Evolutionary conservation across 192 early-diverging fungal genomes (phyloP).

Genomic region (Chytriomyces confervae): DNA sequence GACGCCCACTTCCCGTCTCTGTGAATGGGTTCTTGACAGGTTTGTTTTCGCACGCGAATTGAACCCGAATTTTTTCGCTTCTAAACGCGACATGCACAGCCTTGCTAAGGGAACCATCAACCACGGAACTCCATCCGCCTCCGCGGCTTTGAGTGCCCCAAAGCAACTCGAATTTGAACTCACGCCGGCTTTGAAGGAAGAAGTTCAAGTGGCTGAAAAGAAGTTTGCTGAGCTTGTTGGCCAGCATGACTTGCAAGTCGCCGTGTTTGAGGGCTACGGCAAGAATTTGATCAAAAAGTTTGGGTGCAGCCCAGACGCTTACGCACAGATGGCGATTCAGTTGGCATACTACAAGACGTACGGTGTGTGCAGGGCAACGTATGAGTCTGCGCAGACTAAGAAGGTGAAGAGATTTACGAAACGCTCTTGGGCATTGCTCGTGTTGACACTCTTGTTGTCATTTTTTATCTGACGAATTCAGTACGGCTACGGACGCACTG

Average conservation of each 20-base stretch:
- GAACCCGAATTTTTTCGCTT: not conserved
- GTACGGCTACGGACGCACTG: slow-evolving; percentile 93
- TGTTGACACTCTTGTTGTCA: not conserved
- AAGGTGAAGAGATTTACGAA: slow-evolving; percentile 21
- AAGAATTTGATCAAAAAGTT: slow-evolving; percentile 91
- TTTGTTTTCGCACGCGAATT: not conserved
- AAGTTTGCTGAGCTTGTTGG: slow-evolving; percentile 82
- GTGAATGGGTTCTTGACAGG: slow-evolving; percentile 76
- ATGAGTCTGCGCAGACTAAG: slow-evolving; percentile 92
- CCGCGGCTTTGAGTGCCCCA: slow-evolving; percentile 66
- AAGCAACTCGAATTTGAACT: slow-evolving; percentile 75
- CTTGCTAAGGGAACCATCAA: slow-evolving; percentile 74
- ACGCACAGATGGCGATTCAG: slow-evolving; percentile 91
- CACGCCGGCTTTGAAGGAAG: slow-evolving; percentile 61
- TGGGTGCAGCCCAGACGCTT: slow-evolving; percentile 59
- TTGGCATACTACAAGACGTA: slow-evolving; percentile 93
- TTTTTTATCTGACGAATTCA: slow-evolving; percentile 27
- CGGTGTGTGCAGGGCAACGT: slow-evolving; percentile 78
- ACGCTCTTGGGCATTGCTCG: not conserved
- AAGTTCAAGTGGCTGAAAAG: slow-evolving; percentile 70
- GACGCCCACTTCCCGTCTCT: slow-evolving; percentile 85
- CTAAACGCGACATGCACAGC: slow-evolving; percentile 34
- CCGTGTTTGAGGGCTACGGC: slow-evolving; percentile 87
- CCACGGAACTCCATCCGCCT: slow-evolving; percentile 66
- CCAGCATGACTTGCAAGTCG: slow-evolving; percentile 82